A percentile compares a stretch with the other conserved stretches of the same genome.
These are phyloP conservation scores for Murraya koenigii DNA, from an alignment of 345 rosid species.

Conservation along the genomic window DNA sequence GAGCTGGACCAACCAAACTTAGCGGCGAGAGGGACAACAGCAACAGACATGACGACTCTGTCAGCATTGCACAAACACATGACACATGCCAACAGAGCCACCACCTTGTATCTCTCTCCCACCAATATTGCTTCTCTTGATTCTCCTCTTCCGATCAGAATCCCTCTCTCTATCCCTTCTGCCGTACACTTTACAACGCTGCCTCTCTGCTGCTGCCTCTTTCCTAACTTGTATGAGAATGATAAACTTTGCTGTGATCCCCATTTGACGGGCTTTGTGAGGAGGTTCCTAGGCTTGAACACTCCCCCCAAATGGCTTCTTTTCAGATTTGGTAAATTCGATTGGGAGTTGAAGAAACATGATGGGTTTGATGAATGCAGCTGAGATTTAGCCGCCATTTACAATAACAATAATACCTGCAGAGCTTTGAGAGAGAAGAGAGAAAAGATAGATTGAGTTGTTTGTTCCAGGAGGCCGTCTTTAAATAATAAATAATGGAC, in stretches of 20 bases:
- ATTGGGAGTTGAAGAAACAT: constrained; percentile 16
- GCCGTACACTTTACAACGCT: constrained; percentile 52
- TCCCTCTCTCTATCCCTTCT: constrained; percentile 59
- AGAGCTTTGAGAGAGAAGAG: neutral
- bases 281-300: constrained; percentile 7
- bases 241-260: constrained; percentile 11
- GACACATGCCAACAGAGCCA: constrained; percentile 64
- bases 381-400: constrained; percentile 39
- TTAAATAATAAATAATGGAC: too few relatives aligned
- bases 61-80: constrained; percentile 97
- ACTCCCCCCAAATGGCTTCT: constrained; percentile 24
- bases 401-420: neutral
- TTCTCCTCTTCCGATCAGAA: constrained; percentile 37
- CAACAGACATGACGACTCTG: constrained; percentile 87
- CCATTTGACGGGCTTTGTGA: constrained; percentile 14
- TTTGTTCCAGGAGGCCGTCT: neutral
- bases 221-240: neutral
- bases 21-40: constrained; percentile 88
- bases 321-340: constrained; percentile 17
- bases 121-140: constrained; percentile 20
- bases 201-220: neutral
- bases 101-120: constrained; percentile 87
- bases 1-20: constrained; percentile 85
- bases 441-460: too few relatives aligned
- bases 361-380: constrained; percentile 17